Evolutionary conservation across 768 basidiomycete species (phyloP), one percentile per base, ranked within the genome.

Genomic region (Trametes maxima): DNA sequence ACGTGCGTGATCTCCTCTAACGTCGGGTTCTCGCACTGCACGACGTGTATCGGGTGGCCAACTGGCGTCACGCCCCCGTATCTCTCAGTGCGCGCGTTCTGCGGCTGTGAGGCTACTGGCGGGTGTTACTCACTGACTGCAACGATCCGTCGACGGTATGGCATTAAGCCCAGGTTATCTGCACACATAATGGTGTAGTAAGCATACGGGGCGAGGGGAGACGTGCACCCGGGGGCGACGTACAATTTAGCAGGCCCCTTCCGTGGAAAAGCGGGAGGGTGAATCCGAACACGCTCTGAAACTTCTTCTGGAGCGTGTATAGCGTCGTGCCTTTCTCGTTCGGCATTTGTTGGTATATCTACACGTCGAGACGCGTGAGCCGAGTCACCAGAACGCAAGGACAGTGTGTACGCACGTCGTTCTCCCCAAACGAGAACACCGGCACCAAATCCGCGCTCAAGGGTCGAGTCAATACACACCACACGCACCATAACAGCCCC

Each of bases 201-300:
- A n/a, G 22, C 16, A 10, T 14, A 22, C 33, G 1, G 19, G 11
- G 25, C 12, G 33, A 12, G 5, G 47, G 21, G 37, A 22, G 53
- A 3, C 5, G 22, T 10, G 36, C 5, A 22, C 40, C 17, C 13
- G 5, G 47, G 13, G 6, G 21, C n/a, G 17, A 67, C 87, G 25
- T 65, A 95, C 95, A 99, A 74, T 98, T 99, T 65, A 98, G 80
- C 56, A 99, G 74, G 13, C 96, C 96, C 61, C 97, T 80, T 2
- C 97, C 97, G 71, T 97, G 96, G 76, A 99, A 99, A n/a, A 99
- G 76, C 0, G 97, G 96, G 12, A 99, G 76, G 0, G 96, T 99
- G 73, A 98, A 99, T 5, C 96, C 96, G 67, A 99, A 98, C 44
- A 92, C 75, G 51, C 80, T 85, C 73, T 98, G 94, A 73, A 99